phyloP scores from a whole-genome alignment of 495 filamentous ascomycete genomes.

The Neurospora sp. region DNA sequence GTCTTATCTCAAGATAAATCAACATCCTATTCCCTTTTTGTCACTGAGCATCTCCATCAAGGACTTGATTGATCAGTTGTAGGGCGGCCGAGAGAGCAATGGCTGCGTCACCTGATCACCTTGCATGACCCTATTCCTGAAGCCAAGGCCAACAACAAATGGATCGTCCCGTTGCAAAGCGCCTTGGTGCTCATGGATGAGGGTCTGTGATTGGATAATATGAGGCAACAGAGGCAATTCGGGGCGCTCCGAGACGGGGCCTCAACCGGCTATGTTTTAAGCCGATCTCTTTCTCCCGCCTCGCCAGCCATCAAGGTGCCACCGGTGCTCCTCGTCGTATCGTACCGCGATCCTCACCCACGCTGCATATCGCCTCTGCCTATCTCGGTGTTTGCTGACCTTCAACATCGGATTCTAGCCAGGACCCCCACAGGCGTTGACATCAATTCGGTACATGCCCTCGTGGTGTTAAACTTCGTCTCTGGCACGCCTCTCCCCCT shows the following conservation, averaged over 20 bases:
- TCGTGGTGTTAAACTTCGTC: background rate
- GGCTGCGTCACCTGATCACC: constrained; percentile 22
- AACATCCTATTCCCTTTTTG: background rate
- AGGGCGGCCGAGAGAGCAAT: background rate
- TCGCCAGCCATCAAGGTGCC: background rate
- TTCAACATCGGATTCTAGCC: background rate
- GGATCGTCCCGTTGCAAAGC: background rate
- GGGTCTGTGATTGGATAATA: constrained; percentile 8
- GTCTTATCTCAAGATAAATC: constrained; percentile 7
- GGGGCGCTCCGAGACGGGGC: background rate
- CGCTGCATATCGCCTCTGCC: background rate
- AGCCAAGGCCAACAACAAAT: background rate
- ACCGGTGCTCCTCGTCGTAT: background rate
- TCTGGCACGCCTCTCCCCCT: background rate
- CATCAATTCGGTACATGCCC: background rate
- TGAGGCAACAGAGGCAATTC: background rate
- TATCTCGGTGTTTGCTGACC: background rate
- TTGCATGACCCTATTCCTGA: constrained; percentile 13
- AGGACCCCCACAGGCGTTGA: background rate
- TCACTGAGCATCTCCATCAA: background rate
- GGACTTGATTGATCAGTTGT: background rate
- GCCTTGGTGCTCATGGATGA: background rate
- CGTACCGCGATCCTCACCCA: background rate
- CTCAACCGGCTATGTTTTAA: background rate
- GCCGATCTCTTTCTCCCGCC: background rate